Evolutionary conservation across 208 protist species (phyloP).

Genomic region (Leishmania tarentolae): DNA sequence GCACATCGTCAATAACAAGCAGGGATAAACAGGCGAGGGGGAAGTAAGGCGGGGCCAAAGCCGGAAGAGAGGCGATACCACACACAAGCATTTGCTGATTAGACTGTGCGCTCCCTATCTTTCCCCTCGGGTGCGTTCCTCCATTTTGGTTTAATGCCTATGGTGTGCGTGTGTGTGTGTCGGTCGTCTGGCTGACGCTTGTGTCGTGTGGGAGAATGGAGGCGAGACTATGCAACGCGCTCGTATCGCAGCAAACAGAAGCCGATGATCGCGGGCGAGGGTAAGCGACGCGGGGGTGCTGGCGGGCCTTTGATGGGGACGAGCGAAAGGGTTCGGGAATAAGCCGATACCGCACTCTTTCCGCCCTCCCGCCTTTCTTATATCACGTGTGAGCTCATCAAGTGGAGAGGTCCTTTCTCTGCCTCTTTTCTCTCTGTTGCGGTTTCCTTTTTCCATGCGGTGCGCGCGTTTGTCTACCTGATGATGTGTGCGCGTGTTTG

Average conservation of each 20-base stretch:
- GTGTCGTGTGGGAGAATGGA: neutral
- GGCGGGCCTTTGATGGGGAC: neutral
- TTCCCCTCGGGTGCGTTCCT: neutral
- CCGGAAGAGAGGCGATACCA: neutral
- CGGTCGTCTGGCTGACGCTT: neutral
- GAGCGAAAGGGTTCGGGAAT: neutral
- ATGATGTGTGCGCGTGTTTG: constrained; percentile 2
- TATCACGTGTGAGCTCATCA: neutral
- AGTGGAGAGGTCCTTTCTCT: neutral
- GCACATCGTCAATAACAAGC: neutral
- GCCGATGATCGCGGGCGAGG: neutral
- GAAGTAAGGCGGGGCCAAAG: neutral
- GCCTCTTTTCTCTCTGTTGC: neutral
- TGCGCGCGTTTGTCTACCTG: neutral
- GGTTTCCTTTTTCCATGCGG: neutral
- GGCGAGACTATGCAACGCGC: neutral
- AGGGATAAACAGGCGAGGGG: neutral
- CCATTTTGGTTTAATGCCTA: neutral
- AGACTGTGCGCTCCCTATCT: neutral
- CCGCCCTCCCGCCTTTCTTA: neutral
- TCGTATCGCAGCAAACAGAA: neutral
- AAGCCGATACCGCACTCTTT: neutral
- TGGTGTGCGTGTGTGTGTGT: too few relatives aligned
- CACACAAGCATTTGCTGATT: neutral
- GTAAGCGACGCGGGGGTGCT: neutral